Base-by-base conservation (phyloP, 116 monocot genomes). In the Papilionanthe hybrid region DNA sequence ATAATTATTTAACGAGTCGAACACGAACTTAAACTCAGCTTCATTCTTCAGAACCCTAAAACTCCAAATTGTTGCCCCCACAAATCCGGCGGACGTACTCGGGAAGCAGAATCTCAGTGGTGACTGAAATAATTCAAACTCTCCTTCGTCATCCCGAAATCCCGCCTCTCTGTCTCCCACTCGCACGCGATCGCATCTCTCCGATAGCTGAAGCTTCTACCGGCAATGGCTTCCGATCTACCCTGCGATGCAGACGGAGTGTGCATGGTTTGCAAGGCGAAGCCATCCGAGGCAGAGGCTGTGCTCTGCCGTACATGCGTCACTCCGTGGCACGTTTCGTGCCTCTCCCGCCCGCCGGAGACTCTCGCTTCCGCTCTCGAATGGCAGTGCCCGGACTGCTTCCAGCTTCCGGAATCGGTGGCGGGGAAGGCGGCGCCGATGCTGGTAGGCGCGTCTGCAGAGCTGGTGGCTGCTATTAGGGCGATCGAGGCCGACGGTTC, bases 371-470 rank as follows among this genome's bases (percentile, higher is more conserved):
- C 28, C 23, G 76, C 23, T 76, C 65, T 75, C 75, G 74, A 78
- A 57, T 91, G 91, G 91, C 56, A 75, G 1, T 91, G 91, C 57
- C 88, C 91, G 8, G 91, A 91, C 72, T 91, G 91, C 78, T 65
- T 78, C 17, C 65, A 37, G 6, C 20, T 67, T 9, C 13, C 69
- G 75, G 74, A 72, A 25, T 65, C 55, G 78, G 7, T 27, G 75
- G 56, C 48, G 23, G 75, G 7, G 47, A 19, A 5, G 18, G 50
- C 7, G 53, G 28, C 73, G 5, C n/a, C 47, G 78, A 65, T 74
- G 22, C 42, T 27, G 72, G 55, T 56, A 42, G 17, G 68, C 20
- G 55, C 29, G 13, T 42, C 42, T 9, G 58, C 44, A 9, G 79
- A 79, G 17, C 81, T 86, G 68, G 81, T 89, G 57, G 63, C 79